A percentile compares a stretch with the other conserved stretches of the same genome.
Conservation (phyloP, 208 protist species). For the Trypanosoma avium region DNA sequence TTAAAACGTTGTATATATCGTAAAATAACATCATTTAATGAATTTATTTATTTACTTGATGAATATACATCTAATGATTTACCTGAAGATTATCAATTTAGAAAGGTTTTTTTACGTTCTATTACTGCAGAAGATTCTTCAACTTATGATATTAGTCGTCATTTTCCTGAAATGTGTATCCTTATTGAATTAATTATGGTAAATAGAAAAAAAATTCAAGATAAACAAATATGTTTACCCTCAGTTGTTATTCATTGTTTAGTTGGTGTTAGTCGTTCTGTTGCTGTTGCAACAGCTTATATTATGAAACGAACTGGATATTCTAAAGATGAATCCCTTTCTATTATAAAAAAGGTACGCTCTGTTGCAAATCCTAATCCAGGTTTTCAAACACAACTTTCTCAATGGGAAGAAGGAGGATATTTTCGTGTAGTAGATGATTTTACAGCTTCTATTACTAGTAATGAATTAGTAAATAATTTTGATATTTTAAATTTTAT, state of each 20-base stretch:
- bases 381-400: conserved; percentile 71
- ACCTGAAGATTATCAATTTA: conserved; percentile 16
- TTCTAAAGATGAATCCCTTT: conserved; percentile 52
- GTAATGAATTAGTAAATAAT: conserved; percentile 43
- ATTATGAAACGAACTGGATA: conserved; percentile 70
- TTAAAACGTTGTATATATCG: conserved; percentile 25
- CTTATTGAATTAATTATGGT: conserved; percentile 67
- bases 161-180: conserved; percentile 63
- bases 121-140: conserved; percentile 69
- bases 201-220: conserved; percentile 16
- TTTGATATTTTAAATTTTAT: conserved; percentile 37
- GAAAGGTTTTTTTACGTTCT: conserved; percentile 67
- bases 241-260: conserved; percentile 81
- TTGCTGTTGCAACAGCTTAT: conserved; percentile 81
- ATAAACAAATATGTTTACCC: conserved; percentile 11
- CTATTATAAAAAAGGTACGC: conserved; percentile 51
- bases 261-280: conserved; percentile 85
- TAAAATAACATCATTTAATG: conserved; percentile 35
- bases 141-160: conserved; percentile 65
- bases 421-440: conserved; percentile 61
- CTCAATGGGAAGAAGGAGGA: conserved; percentile 47
- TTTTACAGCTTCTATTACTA: conserved; percentile 44
- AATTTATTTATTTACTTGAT: conserved; percentile 51
- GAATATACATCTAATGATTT: conserved; percentile 32
- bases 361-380: conserved; percentile 73